phyloP scores from a whole-genome alignment of 805 yeast genomes.

The Yamadazyma philogaea region DNA sequence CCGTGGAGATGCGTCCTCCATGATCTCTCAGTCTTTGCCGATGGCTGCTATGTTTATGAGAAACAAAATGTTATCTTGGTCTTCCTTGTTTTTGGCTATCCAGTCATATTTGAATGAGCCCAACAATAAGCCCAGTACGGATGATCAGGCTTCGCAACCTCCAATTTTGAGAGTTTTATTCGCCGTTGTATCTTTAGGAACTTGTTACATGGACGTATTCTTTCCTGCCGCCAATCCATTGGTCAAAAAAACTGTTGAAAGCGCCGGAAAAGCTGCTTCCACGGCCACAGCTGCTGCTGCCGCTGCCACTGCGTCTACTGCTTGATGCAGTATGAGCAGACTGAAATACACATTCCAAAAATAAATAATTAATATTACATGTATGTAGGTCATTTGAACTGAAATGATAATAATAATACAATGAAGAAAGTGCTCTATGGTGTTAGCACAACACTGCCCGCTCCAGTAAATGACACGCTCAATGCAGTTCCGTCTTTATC shows the following conservation, averaged over 20 bases:
- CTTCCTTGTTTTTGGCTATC: slow-evolving; percentile 49
- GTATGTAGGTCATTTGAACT: not conserved
- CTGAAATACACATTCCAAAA: not conserved
- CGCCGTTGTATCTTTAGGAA: slow-evolving; percentile 45
- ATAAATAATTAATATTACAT: slow-evolving; percentile 1
- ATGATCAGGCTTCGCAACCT: slow-evolving; percentile 35
- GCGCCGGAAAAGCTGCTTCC: slow-evolving; percentile 14
- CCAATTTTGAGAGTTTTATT: slow-evolving; percentile 45
- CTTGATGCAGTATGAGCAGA: not conserved
- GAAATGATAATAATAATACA: slow-evolving; percentile 9
- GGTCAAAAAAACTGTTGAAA: slow-evolving; percentile 21
- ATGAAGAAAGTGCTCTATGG: slow-evolving; percentile 2
- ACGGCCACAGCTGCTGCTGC: slow-evolving; percentile 7
- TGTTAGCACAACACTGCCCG: slow-evolving; percentile 26
- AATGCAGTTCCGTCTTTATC: slow-evolving; percentile 24
- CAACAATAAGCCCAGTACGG: slow-evolving; percentile 23
- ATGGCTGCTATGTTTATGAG: slow-evolving; percentile 69
- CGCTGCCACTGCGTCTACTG: not conserved
- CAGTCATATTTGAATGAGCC: slow-evolving; percentile 49
- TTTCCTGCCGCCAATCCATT: slow-evolving; percentile 43
- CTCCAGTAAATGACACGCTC: slow-evolving; percentile 34
- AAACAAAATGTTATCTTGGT: slow-evolving; percentile 56
- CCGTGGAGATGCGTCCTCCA: slow-evolving; percentile 39
- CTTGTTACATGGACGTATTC: slow-evolving; percentile 54
- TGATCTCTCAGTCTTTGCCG: slow-evolving; percentile 57